Conservation (phyloP, 164 flowering plant genomes). For the Chimonanthus salicifolius region DNA sequence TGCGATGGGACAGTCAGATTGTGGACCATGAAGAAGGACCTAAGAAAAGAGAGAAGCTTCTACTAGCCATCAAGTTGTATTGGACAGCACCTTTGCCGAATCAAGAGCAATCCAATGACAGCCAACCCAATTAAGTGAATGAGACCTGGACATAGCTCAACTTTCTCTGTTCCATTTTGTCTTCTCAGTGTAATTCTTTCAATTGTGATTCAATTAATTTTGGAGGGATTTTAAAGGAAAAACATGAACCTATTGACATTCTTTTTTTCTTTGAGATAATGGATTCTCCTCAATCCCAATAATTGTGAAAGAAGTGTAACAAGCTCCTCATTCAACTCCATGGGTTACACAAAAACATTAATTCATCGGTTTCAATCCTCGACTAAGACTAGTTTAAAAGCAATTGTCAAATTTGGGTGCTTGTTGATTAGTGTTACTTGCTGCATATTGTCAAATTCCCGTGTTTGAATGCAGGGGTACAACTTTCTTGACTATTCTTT, state of each 20-base stretch:
- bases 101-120: slow-evolving; percentile 5
- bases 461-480: background rate
- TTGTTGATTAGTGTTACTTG: too few species aligned
- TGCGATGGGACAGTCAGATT: slow-evolving; percentile 59
- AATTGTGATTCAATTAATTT: background rate
- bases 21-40: slow-evolving; percentile 79
- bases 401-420: background rate
- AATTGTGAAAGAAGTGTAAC: background rate
- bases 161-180: background rate
- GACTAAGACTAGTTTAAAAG: background rate
- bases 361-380: background rate
- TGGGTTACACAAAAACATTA: background rate
- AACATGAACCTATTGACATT: background rate
- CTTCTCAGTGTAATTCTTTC: slow-evolving; percentile 5
- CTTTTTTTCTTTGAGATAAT: background rate
- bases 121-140: background rate
- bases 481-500: background rate
- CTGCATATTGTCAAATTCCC: too few species aligned
- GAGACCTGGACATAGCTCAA: background rate
- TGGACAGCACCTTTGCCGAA: slow-evolving; percentile 59
- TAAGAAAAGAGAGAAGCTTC: slow-evolving; percentile 51
- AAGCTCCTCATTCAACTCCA: background rate
- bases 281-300: background rate
- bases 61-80: slow-evolving; percentile 54
- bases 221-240: background rate